Conservation (phyloP, 306 rosid genomes). For the Cyamopsis tetragonoloba region DNA sequence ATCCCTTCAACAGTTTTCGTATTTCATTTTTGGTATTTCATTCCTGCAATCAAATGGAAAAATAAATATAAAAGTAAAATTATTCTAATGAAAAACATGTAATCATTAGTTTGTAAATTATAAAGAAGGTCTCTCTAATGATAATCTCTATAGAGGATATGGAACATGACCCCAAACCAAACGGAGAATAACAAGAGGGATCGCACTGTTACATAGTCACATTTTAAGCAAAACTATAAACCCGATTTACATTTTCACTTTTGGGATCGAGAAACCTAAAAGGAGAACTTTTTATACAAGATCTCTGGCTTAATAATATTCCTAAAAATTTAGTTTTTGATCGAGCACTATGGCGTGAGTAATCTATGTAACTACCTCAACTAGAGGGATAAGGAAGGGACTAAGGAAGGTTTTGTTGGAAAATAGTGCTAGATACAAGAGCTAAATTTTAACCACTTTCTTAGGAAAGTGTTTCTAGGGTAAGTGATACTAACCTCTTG, state of each 20-base stretch:
- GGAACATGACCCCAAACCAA: not conserved
- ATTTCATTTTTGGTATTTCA: no score
- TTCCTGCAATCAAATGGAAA: slow-evolving; percentile 9
- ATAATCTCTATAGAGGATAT: not conserved
- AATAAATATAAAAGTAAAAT: not conserved
- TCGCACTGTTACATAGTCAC: not conserved
- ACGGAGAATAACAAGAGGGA: not conserved
- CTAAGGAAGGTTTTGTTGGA: no score
- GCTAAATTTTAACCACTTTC: no score
- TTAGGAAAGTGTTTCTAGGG: no score
- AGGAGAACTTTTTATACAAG: not conserved
- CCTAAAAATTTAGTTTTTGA: no score
- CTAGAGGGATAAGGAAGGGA: no score
- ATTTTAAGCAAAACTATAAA: not conserved
- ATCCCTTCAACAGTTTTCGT: not conserved
- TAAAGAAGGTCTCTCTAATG: not conserved
- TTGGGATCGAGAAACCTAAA: not conserved
- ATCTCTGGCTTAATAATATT: no score
- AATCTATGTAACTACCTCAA: no score
- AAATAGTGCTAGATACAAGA: no score
- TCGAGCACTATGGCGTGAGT: no score
- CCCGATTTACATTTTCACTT: not conserved
- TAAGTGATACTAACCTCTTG: no score
- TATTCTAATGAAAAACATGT: not conserved
- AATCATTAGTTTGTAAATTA: not conserved